Conservation (phyloP, 805 yeast species). For the Debaryomyces castellii region DNA sequence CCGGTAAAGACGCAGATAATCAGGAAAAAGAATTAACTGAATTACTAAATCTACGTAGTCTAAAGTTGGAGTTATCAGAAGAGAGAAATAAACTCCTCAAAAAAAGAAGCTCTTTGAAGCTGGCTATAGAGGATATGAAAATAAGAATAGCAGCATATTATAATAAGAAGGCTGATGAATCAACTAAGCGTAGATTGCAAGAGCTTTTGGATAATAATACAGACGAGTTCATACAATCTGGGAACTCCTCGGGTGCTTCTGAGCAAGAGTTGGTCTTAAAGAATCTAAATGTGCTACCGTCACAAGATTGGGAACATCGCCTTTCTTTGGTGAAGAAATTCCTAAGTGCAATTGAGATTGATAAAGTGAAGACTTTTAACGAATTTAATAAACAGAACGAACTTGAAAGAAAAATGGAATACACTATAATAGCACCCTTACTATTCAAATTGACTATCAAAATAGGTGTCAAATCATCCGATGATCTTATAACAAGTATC, state of each 20-base stretch:
- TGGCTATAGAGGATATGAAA: slow-evolving; percentile 14
- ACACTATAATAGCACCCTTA: slow-evolving; percentile 16
- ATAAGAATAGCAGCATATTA: slow-evolving; percentile 12
- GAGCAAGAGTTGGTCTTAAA: slow-evolving; percentile 19
- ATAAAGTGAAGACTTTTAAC: slow-evolving; percentile 11
- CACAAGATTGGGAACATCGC: slow-evolving; percentile 30
- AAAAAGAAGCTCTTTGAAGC: slow-evolving; percentile 14
- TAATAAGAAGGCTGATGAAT: slow-evolving; percentile 10
- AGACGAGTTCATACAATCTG: slow-evolving; percentile 7
- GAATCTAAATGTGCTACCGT: slow-evolving; percentile 34
- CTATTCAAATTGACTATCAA: slow-evolving; percentile 19
- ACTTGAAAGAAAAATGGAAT: slow-evolving; percentile 15
- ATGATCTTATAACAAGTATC: slow-evolving; percentile 11
- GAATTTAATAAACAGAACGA: slow-evolving; percentile 7
- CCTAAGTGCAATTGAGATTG: slow-evolving; percentile 22
- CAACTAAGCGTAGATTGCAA: slow-evolving; percentile 14
- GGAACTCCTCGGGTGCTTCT: background rate
- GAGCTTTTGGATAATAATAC: slow-evolving; percentile 20
- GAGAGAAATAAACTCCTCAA: slow-evolving; percentile 18
- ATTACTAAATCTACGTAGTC: slow-evolving; percentile 12
- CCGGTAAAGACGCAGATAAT: background rate
- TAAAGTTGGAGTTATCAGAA: slow-evolving; percentile 13
- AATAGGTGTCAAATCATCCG: slow-evolving; percentile 12
- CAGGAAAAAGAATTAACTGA: slow-evolving; percentile 8
- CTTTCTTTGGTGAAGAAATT: slow-evolving; percentile 23